phyloP scores from a whole-genome alignment of 202 grass and related monocot genomes.

The Setaria italica region DNA sequence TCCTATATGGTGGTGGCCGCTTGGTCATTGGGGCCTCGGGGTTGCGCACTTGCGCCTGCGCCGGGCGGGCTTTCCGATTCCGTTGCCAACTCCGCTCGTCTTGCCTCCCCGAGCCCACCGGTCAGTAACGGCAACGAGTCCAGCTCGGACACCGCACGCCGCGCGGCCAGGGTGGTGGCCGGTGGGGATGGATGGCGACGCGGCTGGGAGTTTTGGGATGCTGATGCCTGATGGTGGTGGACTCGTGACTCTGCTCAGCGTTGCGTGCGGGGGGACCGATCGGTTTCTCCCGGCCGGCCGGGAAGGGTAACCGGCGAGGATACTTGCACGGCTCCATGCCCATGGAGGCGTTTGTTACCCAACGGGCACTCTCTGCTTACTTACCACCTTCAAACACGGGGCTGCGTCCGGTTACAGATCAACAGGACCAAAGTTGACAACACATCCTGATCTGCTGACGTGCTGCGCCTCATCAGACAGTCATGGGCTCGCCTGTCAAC shows the following conservation, averaged over 20 bases:
- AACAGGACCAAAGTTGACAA: neutral
- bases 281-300: neutral
- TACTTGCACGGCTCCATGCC: constrained; percentile 11
- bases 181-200: no score
- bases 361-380: neutral
- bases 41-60: no score
- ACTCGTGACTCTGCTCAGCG: neutral
- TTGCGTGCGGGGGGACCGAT: neutral
- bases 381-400: neutral
- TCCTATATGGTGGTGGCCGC: no score
- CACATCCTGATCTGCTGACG: constrained; percentile 1
- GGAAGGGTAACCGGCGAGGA: neutral
- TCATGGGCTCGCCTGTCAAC: neutral
- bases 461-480: neutral
- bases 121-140: neutral
- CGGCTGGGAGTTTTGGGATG: no score
- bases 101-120: no score
- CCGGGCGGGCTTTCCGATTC: neutral
- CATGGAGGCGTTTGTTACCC: neutral
- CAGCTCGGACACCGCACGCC: neutral
- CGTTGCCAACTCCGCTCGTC: neutral
- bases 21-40: no score
- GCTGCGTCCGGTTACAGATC: neutral
- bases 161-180: neutral
- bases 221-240: neutral